Base-by-base conservation (phyloP, 2,329 filamentous ascomycete species). In the Colletotrichum karsti region DNA sequence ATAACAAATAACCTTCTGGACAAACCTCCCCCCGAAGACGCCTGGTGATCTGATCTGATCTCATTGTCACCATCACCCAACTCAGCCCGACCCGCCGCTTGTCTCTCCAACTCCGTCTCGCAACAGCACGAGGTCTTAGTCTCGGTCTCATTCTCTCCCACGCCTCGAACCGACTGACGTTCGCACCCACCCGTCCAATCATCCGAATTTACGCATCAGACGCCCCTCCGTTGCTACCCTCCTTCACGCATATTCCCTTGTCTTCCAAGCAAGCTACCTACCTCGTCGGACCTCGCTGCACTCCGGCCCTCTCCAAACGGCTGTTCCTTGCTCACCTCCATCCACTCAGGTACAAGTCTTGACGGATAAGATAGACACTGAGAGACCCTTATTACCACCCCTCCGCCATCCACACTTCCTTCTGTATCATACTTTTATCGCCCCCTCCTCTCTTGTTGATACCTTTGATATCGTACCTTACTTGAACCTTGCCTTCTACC, bases 111-210 rank as follows among this genome's bases (percentile, higher is more conserved):
- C 20, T 24, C 55, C 56, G 42, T 51, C 57, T 51, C 33, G 39
- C 53, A 57, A 28, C 59, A 51, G 42, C 26, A 53, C 50, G 51
- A 55, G 41, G 42, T 57, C 48, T 46, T 60, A 33, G 33, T 50
- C 54, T 65, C 46, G 53, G 24, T 59, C 54, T 41, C 57, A 60
- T 60, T 51, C 57, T 60, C 44, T 51, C n/a, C 18, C 37, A 30
- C 44, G 39, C 15, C 57, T 56, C 51, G 37, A 28, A 57, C 39
- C 18, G 54, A 59, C 61, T 51, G 60, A 60, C 57, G 46, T 59
- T 28, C 60, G 65, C 65, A 46, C 39, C 13, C 65, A 59, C 46
- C 61, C 64, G 58, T 51, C 60, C 60, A 65, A 59, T 65, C 65
- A 48, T 68, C 54, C 65, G 18, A 59, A 65, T 68, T 65, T 53